Base-by-base conservation (phyloP, 352 stramenopile genomes). In the Plasmopara muralis region DNA sequence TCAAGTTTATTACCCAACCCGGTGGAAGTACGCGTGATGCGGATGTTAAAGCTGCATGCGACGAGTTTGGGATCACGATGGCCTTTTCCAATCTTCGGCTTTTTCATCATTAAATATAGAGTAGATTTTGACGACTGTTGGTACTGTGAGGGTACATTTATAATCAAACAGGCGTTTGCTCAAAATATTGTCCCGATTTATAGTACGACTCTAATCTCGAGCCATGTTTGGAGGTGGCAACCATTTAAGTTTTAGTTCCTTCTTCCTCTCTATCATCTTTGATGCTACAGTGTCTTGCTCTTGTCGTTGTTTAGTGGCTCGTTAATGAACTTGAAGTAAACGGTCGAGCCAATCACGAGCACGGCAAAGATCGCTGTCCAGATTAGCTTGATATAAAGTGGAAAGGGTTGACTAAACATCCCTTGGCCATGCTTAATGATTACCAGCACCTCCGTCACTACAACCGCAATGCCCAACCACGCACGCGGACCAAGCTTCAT, bases 31-130 rank as follows among this genome's bases (percentile, higher is more conserved):
- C 68, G 44, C 84, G 81, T 58, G 83, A 93, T 61, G 57, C 54
- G 14, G 93, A 99, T 41, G 97, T 98, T 47, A 89, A 95, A 55
- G 60, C 77, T 31, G 96, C 96, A 35, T 98, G 92, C 63, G 81
- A 98, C 49, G 95, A 98, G 71, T 99, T 99, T 66, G 96, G 92
- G 53, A 99, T 99, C 81, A 92, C 91, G 43, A 99, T 99, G 97
- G 96, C 90, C 47, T 98, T 99, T 66, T 99, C 95, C 33, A 95
- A 95, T 66, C 74, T 98, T 49, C 88, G 97, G 64, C 88, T 99
- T 40, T 99, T 99, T 86, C 97, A 99, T 83, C 97, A 99, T 86
- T 99, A 98, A 70, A 55, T 50, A 38, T 43, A 41, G 51, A 48
- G 29, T 15, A 16, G 13, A 14, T 35, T 8, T 35, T 12, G 10